phyloP scores from a whole-genome alignment of 257 asterid genomes.

The Solanum rostratum region DNA sequence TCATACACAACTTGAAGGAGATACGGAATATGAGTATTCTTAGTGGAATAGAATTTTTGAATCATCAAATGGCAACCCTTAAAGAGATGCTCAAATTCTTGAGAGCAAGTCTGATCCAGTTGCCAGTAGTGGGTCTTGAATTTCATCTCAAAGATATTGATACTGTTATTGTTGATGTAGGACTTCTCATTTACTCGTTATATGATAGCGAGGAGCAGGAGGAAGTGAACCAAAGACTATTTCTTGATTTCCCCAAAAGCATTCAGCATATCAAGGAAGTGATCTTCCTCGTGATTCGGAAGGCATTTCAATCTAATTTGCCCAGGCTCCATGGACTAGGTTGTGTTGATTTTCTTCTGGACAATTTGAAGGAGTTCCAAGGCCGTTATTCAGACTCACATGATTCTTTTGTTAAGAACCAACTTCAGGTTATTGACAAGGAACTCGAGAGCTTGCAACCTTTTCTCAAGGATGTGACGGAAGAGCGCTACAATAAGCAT shows the following conservation, averaged over 20 bases:
- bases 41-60: background rate
- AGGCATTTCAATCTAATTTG: background rate
- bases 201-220: background rate
- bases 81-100: background rate
- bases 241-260: background rate
- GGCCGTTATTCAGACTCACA: background rate
- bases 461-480: background rate
- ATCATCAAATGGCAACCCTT: background rate
- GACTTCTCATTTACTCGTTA: background rate
- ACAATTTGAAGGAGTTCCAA: background rate
- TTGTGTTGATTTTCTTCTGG: background rate
- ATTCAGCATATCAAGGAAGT: background rate
- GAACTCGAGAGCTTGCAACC: background rate
- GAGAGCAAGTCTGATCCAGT: background rate
- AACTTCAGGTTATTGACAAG: background rate
- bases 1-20: background rate
- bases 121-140: background rate
- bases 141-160: background rate
- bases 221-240: background rate
- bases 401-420: background rate
- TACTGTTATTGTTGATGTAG: background rate
- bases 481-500: background rate
- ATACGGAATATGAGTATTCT: background rate
- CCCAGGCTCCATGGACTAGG: background rate
- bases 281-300: background rate